phyloP scores from a whole-genome alignment of 1,284 basidiomycete species.

The Cutaneotrichosporon sp. region DNA sequence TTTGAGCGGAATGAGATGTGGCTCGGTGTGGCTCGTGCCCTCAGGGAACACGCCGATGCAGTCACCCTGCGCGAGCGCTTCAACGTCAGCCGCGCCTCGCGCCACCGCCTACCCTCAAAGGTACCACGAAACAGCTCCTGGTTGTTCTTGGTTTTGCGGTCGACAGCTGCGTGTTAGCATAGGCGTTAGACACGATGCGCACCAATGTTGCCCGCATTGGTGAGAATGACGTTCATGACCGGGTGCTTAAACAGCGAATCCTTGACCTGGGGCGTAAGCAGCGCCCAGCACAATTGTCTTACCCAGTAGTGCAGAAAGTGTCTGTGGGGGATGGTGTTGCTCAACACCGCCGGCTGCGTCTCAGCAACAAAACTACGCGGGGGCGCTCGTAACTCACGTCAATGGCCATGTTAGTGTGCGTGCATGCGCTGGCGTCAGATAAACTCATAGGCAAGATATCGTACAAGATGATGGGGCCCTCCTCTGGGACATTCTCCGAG shows the following conservation, averaged over 20 bases:
- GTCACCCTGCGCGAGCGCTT: slow-evolving; percentile 65
- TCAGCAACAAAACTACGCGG: background rate
- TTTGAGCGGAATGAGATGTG: slow-evolving; percentile 86
- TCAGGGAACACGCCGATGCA: slow-evolving; percentile 92
- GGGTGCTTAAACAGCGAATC: slow-evolving; percentile 70
- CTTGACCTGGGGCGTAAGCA: slow-evolving; percentile 41
- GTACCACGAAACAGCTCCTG: slow-evolving; percentile 84
- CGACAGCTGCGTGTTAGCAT: slow-evolving; percentile 59
- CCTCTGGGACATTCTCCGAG: slow-evolving; percentile 72
- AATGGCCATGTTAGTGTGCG: slow-evolving; percentile 88
- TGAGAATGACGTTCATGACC: slow-evolving; percentile 65
- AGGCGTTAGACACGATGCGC: slow-evolving; percentile 2
- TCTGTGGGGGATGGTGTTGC: slow-evolving; percentile 42
- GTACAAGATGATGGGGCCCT: slow-evolving; percentile 81
- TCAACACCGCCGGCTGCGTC: slow-evolving; percentile 41
- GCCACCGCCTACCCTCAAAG: slow-evolving; percentile 55
- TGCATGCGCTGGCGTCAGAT: slow-evolving; percentile 59
- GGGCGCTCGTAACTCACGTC: slow-evolving; percentile 64
- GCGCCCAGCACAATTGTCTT: slow-evolving; percentile 46
- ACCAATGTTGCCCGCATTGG: slow-evolving; percentile 80
- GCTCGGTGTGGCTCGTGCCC: slow-evolving; percentile 70
- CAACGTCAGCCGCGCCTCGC: background rate
- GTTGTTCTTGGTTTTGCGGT: slow-evolving; percentile 84
- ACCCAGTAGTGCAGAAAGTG: slow-evolving; percentile 84
- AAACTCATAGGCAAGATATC: background rate